A percentile compares a stretch with the other conserved stretches of the same genome.
phyloP scores from a whole-genome alignment of 1,284 basidiomycete genomes.

The Gastroboletus turbinatus region DNA sequence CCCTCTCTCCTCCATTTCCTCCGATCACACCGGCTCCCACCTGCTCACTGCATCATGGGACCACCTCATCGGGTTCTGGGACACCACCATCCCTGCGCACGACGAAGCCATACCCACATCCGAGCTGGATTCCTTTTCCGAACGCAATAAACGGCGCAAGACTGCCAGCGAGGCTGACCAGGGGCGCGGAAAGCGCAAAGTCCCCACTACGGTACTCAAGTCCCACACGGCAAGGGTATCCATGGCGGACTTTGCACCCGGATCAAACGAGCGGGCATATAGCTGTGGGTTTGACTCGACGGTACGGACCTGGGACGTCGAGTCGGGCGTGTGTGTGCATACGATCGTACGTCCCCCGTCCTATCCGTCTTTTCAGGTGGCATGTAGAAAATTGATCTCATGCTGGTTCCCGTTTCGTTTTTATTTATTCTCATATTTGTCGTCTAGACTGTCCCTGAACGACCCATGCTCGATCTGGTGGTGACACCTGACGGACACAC shows the following conservation, averaged over 20 bases:
- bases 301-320: constrained; percentile 70
- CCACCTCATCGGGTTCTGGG: constrained; percentile 70
- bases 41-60: constrained; percentile 35
- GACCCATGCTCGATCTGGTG: too few species aligned
- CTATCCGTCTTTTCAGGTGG: not conserved
- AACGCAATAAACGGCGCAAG: constrained; percentile 59
- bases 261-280: constrained; percentile 43
- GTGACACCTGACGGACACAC: too few species aligned
- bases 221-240: constrained; percentile 76
- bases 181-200: constrained; percentile 51
- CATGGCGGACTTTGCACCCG: constrained; percentile 50
- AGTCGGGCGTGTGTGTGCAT: constrained; percentile 61
- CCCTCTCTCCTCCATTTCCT: constrained; percentile 67
- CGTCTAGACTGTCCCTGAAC: too few species aligned
- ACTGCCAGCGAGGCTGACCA: constrained; percentile 34
- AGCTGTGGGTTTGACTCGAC: constrained; percentile 81
- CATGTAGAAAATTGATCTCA: not conserved
- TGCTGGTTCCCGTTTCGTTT: too few species aligned
- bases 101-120: constrained; percentile 55
- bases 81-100: constrained; percentile 55
- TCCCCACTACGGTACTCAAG: constrained; percentile 65
- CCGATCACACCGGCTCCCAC: constrained; percentile 53
- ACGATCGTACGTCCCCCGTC: constrained; percentile 45
- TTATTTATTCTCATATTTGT: not conserved
- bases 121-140: constrained; percentile 30